phyloP scores from a whole-genome alignment of 83 land plant genomes.

The Diphasiastrum complanatum region DNA sequence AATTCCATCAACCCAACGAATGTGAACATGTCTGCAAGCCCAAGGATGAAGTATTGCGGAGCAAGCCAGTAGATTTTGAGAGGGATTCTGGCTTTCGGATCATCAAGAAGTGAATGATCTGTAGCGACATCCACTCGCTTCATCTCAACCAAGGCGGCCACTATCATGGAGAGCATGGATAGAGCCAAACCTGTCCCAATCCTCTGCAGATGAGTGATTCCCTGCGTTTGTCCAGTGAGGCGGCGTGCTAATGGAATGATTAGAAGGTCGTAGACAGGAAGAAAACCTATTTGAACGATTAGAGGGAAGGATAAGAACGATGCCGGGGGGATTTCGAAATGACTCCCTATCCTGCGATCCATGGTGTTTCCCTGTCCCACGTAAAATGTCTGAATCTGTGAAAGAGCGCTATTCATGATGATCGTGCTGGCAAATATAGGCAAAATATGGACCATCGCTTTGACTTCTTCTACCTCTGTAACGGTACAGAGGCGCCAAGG shows the following conservation, averaged over 20 bases:
- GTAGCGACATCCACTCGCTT: not conserved
- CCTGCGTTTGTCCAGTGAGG: constrained; percentile 2
- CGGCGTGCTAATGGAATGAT: not conserved
- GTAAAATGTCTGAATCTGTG: constrained; percentile 9
- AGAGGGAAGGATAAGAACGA: constrained; percentile 5
- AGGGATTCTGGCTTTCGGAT: not conserved
- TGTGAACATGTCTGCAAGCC: constrained; percentile 10
- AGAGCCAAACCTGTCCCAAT: not conserved
- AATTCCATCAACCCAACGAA: constrained; percentile 13
- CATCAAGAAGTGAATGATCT: constrained; percentile 1
- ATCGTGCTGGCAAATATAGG: constrained; percentile 8
- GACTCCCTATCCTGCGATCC: not conserved
- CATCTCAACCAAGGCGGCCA: constrained; percentile 1
- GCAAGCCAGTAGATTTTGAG: constrained; percentile 17
- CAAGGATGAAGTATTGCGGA: constrained; percentile 6
- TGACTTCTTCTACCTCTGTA: constrained; percentile 11
- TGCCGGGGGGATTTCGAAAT: constrained; percentile 10
- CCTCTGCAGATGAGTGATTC: constrained; percentile 10
- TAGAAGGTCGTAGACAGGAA: constrained; percentile 2
- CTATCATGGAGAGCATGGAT: not conserved
- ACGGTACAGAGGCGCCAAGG: constrained; percentile 10
- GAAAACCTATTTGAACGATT: not conserved
- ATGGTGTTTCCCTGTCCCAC: not conserved
- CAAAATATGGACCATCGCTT: not conserved
- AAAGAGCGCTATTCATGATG: not conserved